Conservation (phyloP, 805 yeast genomes). For the Osmozyma mogii region DNA sequence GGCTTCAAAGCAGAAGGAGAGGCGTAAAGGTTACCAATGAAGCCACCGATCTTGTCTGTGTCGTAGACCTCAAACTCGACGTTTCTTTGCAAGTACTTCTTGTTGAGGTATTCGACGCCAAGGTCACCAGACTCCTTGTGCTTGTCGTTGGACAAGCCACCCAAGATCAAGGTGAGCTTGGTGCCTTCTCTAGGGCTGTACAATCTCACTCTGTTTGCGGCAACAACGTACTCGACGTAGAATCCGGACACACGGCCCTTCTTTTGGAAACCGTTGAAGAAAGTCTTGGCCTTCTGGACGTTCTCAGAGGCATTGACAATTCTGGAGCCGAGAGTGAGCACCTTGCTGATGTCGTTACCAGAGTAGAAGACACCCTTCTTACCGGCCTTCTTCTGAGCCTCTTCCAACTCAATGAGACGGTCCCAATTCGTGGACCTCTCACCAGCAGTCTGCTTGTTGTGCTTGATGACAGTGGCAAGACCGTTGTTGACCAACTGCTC, state of each 20-base stretch:
- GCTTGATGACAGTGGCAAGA: constrained; percentile 69
- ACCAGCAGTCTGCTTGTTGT: constrained; percentile 59
- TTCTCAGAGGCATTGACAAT: constrained; percentile 76
- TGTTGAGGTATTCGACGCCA: constrained; percentile 47
- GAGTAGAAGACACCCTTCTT: constrained; percentile 58
- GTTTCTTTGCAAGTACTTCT: constrained; percentile 60
- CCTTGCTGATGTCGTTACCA: constrained; percentile 35
- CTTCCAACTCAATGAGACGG: constrained; percentile 60
- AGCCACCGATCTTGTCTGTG: constrained; percentile 73
- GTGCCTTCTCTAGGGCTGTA: constrained; percentile 64
- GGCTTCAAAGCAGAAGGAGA: constrained; percentile 42
- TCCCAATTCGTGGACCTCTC: constrained; percentile 77
- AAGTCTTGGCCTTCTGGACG: constrained; percentile 63
- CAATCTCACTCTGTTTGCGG: constrained; percentile 62
- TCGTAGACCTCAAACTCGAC: constrained; percentile 62
- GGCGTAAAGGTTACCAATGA: constrained; percentile 61
- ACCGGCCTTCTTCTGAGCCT: constrained; percentile 41
- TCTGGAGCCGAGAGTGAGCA: constrained; percentile 49
- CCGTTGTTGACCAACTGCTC: constrained; percentile 57
- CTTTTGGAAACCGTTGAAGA: constrained; percentile 59
- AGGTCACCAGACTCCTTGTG: constrained; percentile 33
- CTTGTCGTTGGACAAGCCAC: constrained; percentile 52
- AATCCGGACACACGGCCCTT: constrained; percentile 55
- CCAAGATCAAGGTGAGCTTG: constrained; percentile 62
- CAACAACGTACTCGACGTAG: constrained; percentile 61